Evolutionary conservation across 345 rosid species (phyloP).

Genomic region (Rhodamnia argentea): DNA sequence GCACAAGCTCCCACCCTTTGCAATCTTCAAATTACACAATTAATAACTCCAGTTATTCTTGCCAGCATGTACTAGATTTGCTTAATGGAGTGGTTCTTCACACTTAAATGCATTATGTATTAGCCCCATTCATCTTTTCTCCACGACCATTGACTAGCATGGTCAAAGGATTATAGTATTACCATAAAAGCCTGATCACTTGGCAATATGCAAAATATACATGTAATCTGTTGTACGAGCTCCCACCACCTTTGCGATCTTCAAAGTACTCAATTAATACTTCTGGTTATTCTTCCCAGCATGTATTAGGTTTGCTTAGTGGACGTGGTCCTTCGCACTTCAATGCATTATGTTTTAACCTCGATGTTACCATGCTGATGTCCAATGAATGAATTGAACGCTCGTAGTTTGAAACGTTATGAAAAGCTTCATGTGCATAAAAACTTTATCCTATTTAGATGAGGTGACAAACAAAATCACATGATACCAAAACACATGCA

Average conservation of each 20-base stretch:
- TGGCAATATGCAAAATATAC: too few species aligned
- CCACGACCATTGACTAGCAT: too few species aligned
- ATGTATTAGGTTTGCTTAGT: not conserved
- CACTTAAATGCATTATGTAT: not conserved
- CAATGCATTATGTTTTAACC: not conserved
- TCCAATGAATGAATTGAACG: not conserved
- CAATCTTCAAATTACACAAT: not conserved
- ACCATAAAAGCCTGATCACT: too few species aligned
- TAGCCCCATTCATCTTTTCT: not conserved
- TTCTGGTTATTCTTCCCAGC: not conserved
- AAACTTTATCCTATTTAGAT: not conserved
- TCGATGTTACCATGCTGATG: not conserved
- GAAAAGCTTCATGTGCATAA: not conserved
- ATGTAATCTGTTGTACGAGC: not conserved
- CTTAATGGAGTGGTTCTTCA: not conserved
- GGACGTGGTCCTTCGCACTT: not conserved
- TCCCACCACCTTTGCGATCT: not conserved
- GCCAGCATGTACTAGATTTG: not conserved
- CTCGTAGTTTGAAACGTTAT: not conserved
- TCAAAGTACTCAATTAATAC: not conserved
- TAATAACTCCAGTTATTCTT: not conserved
- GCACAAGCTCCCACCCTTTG: not conserved
- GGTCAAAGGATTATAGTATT: too few species aligned
- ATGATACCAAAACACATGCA: not conserved
- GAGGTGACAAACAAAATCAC: not conserved